Base-by-base conservation (phyloP, 352 stramenopile genomes). In the Albugo candida region DNA sequence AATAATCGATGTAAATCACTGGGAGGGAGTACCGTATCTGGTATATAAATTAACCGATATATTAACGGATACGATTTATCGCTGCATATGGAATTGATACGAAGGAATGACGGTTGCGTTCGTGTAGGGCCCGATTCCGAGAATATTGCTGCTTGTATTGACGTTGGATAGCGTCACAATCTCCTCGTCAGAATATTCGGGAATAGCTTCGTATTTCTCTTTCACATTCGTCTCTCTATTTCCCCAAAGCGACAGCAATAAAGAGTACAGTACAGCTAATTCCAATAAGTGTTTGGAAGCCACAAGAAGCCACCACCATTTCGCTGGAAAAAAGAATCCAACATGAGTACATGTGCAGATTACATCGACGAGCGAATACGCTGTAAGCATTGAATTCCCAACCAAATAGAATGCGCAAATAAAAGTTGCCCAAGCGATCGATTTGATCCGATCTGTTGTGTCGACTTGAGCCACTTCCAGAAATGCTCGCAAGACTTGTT, bases 391-490 rank as follows among this genome's bases (percentile, higher is more conserved):
- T 6, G 72, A 69, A 45, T 95, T 86, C 10, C 87, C 78, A n/a
- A 96, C 59, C 54, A 98, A 94, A 60, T 97, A 98, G 43, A 95
- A 66, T 27, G 94, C 94, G 36, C 89, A 93, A 43, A 94, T 96
- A 3, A 89, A 77, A 13, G 91, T 97, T 37, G 95, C 95, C 74
- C 84, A 96, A 31, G 96, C 85, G 42, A 98, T 95, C 3, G 88
- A 79, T 52, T 88, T 91, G 35, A 98, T 94, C 52, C 95, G 83
- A 51, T 81, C 84, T n/a, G 95, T 95, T 13, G 91, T 97, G 35
- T 93, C 91, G 39, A 98, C 94, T 61, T 97, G 88, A 51, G 95
- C 97, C 17, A 98, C 93, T 36, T 94, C 89, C 5, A 95, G 75
- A 39, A 98, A 81, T 1, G 93, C 95, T 45, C 85, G 88, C 10